Evolutionary conservation across 768 basidiomycete genomes (phyloP), one percentile per base, ranked within the genome.

Genomic region (Antrodiella citrinella): DNA sequence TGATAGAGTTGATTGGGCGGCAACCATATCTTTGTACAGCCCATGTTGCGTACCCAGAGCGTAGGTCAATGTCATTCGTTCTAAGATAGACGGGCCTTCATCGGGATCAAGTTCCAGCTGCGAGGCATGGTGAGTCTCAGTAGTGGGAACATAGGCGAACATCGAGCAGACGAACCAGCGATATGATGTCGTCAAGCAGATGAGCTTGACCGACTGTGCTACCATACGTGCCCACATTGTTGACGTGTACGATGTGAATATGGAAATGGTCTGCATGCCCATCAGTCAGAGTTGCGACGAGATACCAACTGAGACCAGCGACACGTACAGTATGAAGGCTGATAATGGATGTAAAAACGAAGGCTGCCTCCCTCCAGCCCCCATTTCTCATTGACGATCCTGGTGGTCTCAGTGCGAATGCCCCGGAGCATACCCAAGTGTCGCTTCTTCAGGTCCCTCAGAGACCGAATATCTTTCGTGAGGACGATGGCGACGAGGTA

Each of bases 181-280:
- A 82, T 52, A 98, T 93, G 45, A 97, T 65, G 66, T 96, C 91
- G 57, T 97, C 95, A 7, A 99, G 72, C 11, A 98, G 72, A 68
- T 96, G 92, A 0, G 94, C 91, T 61, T 93, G 94, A 1, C 92
- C 95, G 0, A 92, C 86, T 0, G 76, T 69, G 80, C 89, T 86
- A 0, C 93, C 87, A 54, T 78, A 57, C 41, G 72, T 65, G 12
- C 81, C 74, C 1, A 63, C 66, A 55, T 86, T 80, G 52, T 82
- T 81, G 0, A 78, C 78, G 57, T 93, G 86, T 22, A 91, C 89
- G 47, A 95, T 84, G 57, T 97, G 93, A 2, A 96, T 87, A 54
- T 97, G 93, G 62, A 96, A 91, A 59, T 92, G 93, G 62, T 96
- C 93, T 95, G 54, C 3, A 15, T 9, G 7, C 30, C 44, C 18